Evolutionary conservation across 1,139 yeast species (phyloP), one percentile per base, ranked within the genome.

Genomic region (Pichia sp.): DNA sequence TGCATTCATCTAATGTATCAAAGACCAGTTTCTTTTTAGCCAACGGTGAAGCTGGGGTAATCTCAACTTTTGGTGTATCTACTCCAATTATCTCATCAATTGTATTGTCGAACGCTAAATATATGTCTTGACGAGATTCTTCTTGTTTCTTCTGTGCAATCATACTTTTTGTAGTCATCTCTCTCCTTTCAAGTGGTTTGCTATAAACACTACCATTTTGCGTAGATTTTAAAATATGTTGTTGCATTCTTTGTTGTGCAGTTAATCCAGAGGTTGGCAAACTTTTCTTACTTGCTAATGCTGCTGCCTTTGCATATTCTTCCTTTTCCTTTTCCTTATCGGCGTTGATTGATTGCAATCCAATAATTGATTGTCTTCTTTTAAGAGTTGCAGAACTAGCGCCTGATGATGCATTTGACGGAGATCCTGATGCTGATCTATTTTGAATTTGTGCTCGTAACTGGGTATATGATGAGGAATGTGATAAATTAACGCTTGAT

Each of bases 231-330:
- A 56, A 26, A 29, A 66, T 64, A 43, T 64, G 67, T 45, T 58
- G 62, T 40, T 66, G 68, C 29, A 65, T 48, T 45, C 68, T 55
- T 45, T 64, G 67, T 38, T 62, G 64, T 1, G 68, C 69, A 9
- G 64, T 58, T 9, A 61, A 37, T 34, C 31, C 10, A 8, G 29
- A 10, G 39, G 39, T 40, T 10, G 45, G 40, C 2, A 43, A 25
- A 39, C 49, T 27, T 36, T 49, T 41, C 43, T 51, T 39, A 29
- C 43, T 50, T 7, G 64, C 58, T 11, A 57, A 53, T 9, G 57
- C 35, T 3, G 65, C 62, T 6, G 47, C 40, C 33, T 42, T 52
- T 3, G 47, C 52, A 37, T 52, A 56, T 7, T 41, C 36, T n/a
- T 38, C 32, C 3, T 46, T 39, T 5, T 18, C 34, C 4, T 35